Evolutionary conservation across 1,284 basidiomycete species (phyloP).

Genomic region (Rhodotorula sp.): DNA sequence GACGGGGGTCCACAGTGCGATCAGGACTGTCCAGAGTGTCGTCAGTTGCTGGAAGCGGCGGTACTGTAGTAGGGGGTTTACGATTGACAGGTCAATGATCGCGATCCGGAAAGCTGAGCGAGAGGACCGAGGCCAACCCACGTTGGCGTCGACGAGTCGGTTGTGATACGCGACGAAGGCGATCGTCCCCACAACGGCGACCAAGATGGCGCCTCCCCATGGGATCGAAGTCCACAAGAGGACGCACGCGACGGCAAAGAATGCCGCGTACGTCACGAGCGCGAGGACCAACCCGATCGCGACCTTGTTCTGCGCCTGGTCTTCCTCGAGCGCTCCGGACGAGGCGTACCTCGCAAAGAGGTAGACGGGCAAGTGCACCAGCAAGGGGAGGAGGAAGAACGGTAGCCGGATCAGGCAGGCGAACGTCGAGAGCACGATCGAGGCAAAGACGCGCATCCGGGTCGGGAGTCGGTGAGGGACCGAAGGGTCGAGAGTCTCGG

Average conservation of each 20-base stretch:
- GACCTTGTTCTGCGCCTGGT: conserved; percentile 80
- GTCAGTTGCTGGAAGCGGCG: conserved; percentile 65
- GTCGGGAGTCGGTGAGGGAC: conserved; percentile 69
- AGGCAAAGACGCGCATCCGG: conserved; percentile 71
- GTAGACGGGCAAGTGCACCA: conserved; percentile 80
- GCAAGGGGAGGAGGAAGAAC: conserved; percentile 74
- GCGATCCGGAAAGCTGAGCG: neutral
- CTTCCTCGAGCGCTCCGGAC: conserved; percentile 69
- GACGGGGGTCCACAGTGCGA: conserved; percentile 84
- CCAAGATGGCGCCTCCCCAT: conserved; percentile 53
- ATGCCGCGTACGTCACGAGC: conserved; percentile 71
- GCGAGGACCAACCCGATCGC: conserved; percentile 74
- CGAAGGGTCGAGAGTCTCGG: conserved; percentile 70
- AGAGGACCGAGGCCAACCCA: neutral
- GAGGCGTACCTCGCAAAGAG: conserved; percentile 59
- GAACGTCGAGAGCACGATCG: conserved; percentile 73
- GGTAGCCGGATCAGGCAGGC: conserved; percentile 69
- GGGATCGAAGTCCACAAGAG: conserved; percentile 65
- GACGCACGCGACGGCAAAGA: conserved; percentile 79
- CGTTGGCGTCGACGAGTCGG: conserved; percentile 67
- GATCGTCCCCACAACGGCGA: conserved; percentile 50
- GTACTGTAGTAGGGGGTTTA: conserved; percentile 58
- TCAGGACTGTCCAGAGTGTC: conserved; percentile 82
- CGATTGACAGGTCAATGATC: neutral
- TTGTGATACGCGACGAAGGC: conserved; percentile 66